Conservation (phyloP, 2,329 filamentous ascomycete species). For the Furcasterigmium sp. region DNA sequence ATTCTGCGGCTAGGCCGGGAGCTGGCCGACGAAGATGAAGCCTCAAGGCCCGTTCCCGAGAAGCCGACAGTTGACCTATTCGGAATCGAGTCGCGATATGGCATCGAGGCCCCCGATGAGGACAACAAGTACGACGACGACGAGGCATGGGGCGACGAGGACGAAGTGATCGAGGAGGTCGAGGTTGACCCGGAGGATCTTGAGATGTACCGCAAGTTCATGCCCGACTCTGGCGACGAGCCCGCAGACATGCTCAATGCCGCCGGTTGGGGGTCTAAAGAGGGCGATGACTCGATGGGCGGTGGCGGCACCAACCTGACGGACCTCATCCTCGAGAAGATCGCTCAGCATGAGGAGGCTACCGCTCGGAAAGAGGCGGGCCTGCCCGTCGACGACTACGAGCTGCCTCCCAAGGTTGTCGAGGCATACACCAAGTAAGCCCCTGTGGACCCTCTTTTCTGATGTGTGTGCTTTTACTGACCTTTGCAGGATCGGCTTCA, state of each 20-base stretch:
- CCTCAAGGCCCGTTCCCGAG: conserved; percentile 36
- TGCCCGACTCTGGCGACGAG: conserved; percentile 67
- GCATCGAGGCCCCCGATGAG: conserved; percentile 44
- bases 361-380: conserved; percentile 39
- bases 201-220: conserved; percentile 85
- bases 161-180: conserved; percentile 63
- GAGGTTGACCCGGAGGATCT: conserved; percentile 88
- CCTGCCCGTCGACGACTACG: conserved; percentile 67
- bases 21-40: conserved; percentile 71
- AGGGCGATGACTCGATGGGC: conserved; percentile 32
- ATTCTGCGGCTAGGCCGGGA: conserved; percentile 89
- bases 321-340: conserved; percentile 90
- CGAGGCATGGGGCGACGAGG: conserved; percentile 74
- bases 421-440: conserved; percentile 86
- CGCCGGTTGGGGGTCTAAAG: conserved; percentile 51
- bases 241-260: conserved; percentile 54
- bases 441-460: background rate
- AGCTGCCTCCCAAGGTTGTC: conserved; percentile 84
- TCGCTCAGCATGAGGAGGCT: conserved; percentile 80
- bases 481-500: conserved; percentile 66
- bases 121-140: conserved; percentile 48
- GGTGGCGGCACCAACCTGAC: conserved; percentile 71
- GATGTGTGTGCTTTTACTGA: background rate
- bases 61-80: conserved; percentile 54
- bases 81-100: conserved; percentile 72